phyloP scores from a whole-genome alignment of 352 stramenopile genomes.

The Globisporangium ultimum region DNA sequence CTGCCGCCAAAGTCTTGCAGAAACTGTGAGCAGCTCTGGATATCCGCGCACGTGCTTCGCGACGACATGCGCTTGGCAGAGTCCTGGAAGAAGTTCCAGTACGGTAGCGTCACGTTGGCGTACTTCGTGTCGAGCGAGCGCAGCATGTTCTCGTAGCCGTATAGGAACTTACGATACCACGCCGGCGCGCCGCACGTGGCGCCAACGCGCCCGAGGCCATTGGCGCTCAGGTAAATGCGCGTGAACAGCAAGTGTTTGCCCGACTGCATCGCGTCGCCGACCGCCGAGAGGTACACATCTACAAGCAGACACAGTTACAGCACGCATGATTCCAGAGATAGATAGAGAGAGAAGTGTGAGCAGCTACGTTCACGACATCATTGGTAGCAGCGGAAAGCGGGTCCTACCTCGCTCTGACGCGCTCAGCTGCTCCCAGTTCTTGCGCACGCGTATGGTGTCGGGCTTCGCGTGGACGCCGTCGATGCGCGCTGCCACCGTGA shows the following conservation, averaged over 20 bases:
- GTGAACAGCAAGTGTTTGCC: slow-evolving; percentile 54
- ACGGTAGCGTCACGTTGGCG: slow-evolving; percentile 52
- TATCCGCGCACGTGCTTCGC: slow-evolving; percentile 27
- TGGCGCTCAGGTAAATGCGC: slow-evolving; percentile 47
- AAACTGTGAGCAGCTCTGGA: slow-evolving; percentile 43
- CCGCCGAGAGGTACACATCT: slow-evolving; percentile 46
- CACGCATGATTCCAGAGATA: not conserved
- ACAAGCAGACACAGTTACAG: not conserved
- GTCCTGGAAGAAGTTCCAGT: slow-evolving; percentile 65
- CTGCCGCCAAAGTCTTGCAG: slow-evolving; percentile 58
- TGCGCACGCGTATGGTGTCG: slow-evolving; percentile 10
- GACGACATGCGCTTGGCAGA: slow-evolving; percentile 46
- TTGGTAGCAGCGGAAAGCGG: no score
- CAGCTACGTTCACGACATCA: not conserved
- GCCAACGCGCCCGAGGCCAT: slow-evolving; percentile 31
- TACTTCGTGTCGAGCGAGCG: slow-evolving; percentile 39
- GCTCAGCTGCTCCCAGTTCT: slow-evolving; percentile 19
- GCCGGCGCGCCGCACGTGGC: slow-evolving; percentile 45
- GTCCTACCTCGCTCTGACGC: slow-evolving; percentile 5
- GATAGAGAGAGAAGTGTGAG: not conserved
- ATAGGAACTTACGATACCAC: slow-evolving; percentile 68
- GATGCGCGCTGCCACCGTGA: not conserved
- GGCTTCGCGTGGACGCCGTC: not conserved
- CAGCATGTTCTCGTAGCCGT: slow-evolving; percentile 73
- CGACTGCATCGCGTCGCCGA: slow-evolving; percentile 46